Evolutionary conservation across 2,329 filamentous ascomycete genomes (phyloP).

Genomic region (Hypoxylon sp.): DNA sequence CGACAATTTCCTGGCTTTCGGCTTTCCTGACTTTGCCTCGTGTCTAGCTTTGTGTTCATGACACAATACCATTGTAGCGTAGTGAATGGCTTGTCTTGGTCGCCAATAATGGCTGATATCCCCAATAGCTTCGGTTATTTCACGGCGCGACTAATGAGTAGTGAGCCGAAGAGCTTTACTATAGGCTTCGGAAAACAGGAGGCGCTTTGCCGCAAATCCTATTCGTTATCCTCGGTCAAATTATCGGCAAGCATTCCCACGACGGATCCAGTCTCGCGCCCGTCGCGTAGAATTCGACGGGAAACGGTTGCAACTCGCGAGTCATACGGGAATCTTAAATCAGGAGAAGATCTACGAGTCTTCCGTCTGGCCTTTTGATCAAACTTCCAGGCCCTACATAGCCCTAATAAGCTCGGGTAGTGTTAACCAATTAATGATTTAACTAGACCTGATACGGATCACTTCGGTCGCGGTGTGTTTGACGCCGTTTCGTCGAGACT

Average conservation of each 20-base stretch:
- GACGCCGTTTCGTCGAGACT: conserved; percentile 28
- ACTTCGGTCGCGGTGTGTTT: conserved; percentile 31
- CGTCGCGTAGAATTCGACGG: conserved; percentile 39
- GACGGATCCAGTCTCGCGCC: conserved; percentile 13
- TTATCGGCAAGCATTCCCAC: conserved; percentile 32
- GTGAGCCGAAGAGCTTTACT: conserved; percentile 25
- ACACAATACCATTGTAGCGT: conserved; percentile 27
- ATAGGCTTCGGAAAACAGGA: conserved; percentile 17
- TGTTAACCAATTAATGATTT: conserved; percentile 23
- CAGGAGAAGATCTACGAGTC: conserved; percentile 37
- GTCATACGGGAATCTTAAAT: conserved; percentile 39
- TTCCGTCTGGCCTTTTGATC: background rate
- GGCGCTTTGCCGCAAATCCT: conserved; percentile 18
- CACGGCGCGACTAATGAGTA: conserved; percentile 31
- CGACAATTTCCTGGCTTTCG: conserved; percentile 28
- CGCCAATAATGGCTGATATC: conserved; percentile 27
- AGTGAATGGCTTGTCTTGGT: conserved; percentile 28
- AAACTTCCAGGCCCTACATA: conserved; percentile 30
- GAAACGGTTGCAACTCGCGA: conserved; percentile 32
- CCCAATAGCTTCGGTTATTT: conserved; percentile 38
- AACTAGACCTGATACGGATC: conserved; percentile 25
- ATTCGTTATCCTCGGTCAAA: conserved; percentile 37
- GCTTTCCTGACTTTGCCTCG: conserved; percentile 18
- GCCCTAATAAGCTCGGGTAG: conserved; percentile 5
- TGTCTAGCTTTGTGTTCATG: conserved; percentile 31